These are phyloP conservation scores for Cladosporium sp. DNA, from an alignment of 2,329 filamentous ascomycete species.

Conservation along the genomic window DNA sequence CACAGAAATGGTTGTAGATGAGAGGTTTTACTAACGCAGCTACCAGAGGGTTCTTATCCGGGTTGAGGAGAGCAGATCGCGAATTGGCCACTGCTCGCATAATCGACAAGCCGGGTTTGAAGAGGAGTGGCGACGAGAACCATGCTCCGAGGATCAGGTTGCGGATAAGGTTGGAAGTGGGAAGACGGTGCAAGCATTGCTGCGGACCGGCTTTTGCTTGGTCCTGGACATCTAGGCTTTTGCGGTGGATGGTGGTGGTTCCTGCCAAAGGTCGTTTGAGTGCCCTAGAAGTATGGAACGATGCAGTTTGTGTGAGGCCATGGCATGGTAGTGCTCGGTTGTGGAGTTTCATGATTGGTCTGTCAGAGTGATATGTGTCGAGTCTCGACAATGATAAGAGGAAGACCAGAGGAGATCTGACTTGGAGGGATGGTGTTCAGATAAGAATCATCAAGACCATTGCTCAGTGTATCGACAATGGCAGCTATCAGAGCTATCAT, in stretches of 20 bases:
- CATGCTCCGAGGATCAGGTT: constrained; percentile 29
- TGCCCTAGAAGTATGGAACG: constrained; percentile 7
- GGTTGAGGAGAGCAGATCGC: constrained; percentile 41
- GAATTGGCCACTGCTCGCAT: constrained; percentile 40
- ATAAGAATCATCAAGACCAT: not conserved
- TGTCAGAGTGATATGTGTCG: not conserved
- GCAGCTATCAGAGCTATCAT: not conserved
- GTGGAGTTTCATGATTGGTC: not conserved
- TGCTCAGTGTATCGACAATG: not conserved
- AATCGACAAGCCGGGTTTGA: constrained; percentile 28
- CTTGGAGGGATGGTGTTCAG: too few relatives aligned
- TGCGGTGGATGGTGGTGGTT: constrained; percentile 8
- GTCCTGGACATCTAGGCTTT: constrained; percentile 13
- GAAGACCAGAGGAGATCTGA: too few relatives aligned
- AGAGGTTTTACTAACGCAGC: constrained; percentile 42
- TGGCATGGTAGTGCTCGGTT: not conserved
- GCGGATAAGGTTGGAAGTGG: constrained; percentile 25
- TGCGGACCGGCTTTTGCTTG: constrained; percentile 11
- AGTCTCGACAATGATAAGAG: not conserved
- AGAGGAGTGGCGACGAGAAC: constrained; percentile 30
- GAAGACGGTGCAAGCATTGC: constrained; percentile 19
- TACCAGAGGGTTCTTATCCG: constrained; percentile 45
- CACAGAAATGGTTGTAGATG: constrained; percentile 55
- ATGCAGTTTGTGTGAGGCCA: not conserved
- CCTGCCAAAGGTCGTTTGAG: not conserved